Base-by-base conservation (phyloP, 768 basidiomycete species). In the Mycena vulgaris region DNA sequence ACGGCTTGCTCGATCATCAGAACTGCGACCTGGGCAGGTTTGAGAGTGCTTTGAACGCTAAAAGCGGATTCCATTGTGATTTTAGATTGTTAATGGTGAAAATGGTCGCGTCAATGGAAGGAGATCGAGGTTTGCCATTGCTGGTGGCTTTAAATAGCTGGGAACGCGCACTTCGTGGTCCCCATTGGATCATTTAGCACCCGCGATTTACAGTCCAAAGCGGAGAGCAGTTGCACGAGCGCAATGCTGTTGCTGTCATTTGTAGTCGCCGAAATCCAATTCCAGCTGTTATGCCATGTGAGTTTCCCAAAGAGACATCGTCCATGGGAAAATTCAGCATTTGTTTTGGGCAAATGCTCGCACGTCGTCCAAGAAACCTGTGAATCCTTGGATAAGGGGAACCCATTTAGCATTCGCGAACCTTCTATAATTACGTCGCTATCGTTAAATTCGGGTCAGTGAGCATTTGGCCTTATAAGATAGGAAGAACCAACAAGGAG, bases 1-100 rank as follows among this genome's bases (percentile, higher is more conserved):
- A 92, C 84, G 47, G 87, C 90, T 59, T 82, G 76, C 73, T 91
- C 83, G 69, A 93, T 83, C 80, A 93, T 84, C 47, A 78, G 76
- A 17, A 81, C 83, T 31, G 92, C 87, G 35, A 92, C 90, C 75
- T 89, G 82, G 14, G 82, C 81, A 42, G 90, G 91, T 71, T 83
- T 87, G 75, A 92, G 83, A 37, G 90, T 92, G 69, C 79, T 81
- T 47, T 68, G 67, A 9, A 72, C 58, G 63, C 68, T 55, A 23
- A 68, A 42, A 2, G 67, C 67, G 21, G 67, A 55, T 56, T 68
- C 67, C 67, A 68, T 68, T 31, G 55, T n/a, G 37, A 28, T 5
- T 27, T 6, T 51, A 16, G 10, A 27, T 35, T 19, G 28, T 28
- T 40, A 28, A 28, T 42, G 37, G 39, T 27, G 48, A 19, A 40